These are phyloP conservation scores for Sesbania bispinosa DNA, from an alignment of 306 rosid genomes.

Conservation along the genomic window DNA sequence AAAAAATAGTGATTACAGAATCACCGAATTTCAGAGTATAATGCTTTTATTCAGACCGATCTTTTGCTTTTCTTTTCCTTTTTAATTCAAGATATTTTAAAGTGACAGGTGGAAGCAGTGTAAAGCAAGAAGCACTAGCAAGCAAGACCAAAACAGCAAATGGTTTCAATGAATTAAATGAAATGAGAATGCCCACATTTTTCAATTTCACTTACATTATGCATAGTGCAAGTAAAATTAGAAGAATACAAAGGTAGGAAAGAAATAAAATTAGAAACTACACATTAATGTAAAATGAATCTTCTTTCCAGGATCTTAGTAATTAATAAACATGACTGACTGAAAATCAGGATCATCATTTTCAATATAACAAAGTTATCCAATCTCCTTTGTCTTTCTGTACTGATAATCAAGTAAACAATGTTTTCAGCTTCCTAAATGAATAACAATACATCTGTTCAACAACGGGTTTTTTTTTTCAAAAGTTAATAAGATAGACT, in stretches of 20 bases:
- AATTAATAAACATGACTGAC: too few relatives aligned
- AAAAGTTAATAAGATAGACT: too few relatives aligned
- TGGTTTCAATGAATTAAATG: not conserved
- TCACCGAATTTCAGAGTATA: conserved; percentile 1
- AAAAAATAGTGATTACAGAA: not conserved
- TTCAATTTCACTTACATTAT: not conserved
- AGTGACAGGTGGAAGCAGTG: conserved; percentile 1
- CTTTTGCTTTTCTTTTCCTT: not conserved
- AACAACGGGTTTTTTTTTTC: too few relatives aligned
- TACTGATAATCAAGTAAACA: too few relatives aligned
- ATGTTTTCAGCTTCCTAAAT: too few relatives aligned
- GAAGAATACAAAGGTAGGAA: not conserved
- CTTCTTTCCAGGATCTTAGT: not conserved
- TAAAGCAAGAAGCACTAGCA: not conserved
- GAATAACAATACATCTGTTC: too few relatives aligned
- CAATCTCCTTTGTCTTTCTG: too few relatives aligned
- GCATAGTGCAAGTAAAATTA: not conserved
- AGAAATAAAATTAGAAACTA: not conserved
- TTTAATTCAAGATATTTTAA: not conserved
- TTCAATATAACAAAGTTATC: too few relatives aligned
- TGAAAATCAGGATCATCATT: too few relatives aligned
- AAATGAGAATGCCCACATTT: not conserved
- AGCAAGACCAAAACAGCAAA: too few relatives aligned
- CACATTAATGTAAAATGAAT: not conserved
- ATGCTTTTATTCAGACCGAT: not conserved